Evolutionary conservation across 139 green algal genomes (phyloP).

Genomic region (Pleodorina starrii): DNA sequence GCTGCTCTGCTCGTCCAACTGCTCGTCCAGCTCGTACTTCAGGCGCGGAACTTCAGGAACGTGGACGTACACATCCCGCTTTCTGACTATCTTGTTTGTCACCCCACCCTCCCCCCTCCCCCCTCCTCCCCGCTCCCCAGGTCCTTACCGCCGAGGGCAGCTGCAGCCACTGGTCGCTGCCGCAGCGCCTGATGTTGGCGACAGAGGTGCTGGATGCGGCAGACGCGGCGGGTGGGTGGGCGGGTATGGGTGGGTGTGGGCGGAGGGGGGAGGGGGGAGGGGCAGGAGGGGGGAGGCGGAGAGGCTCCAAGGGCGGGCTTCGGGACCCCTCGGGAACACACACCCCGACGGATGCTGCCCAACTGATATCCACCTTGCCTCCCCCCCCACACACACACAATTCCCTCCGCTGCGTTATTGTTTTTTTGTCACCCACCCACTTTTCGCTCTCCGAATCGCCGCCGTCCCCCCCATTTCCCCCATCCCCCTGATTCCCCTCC

Average conservation of each 20-base stretch:
- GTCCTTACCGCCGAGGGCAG: constrained; percentile 67
- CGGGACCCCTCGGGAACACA: no score
- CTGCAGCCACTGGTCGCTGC: constrained; percentile 80
- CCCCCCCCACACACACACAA: background rate
- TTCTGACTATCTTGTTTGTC: no score
- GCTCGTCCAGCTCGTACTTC: background rate
- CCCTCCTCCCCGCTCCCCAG: constrained; percentile 15
- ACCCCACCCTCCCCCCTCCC: background rate
- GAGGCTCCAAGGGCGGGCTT: background rate
- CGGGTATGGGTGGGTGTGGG: background rate
- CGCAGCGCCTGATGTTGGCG: constrained; percentile 80
- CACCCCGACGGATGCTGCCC: background rate
- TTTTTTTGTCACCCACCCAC: no score
- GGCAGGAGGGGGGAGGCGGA: background rate
- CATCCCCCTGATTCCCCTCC: no score
- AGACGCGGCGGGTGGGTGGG: constrained; percentile 69
- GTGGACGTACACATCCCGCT: background rate
- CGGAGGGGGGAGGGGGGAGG: background rate
- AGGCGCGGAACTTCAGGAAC: background rate
- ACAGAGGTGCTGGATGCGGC: constrained; percentile 79
- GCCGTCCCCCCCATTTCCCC: no score
- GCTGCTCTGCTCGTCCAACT: background rate
- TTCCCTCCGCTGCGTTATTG: background rate
- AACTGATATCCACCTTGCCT: background rate
- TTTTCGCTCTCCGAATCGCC: no score